A percentile compares a stretch with the other conserved stretches of the same genome.
Conservation (phyloP, 2,329 filamentous ascomycete genomes). For the Penicillium sp. region DNA sequence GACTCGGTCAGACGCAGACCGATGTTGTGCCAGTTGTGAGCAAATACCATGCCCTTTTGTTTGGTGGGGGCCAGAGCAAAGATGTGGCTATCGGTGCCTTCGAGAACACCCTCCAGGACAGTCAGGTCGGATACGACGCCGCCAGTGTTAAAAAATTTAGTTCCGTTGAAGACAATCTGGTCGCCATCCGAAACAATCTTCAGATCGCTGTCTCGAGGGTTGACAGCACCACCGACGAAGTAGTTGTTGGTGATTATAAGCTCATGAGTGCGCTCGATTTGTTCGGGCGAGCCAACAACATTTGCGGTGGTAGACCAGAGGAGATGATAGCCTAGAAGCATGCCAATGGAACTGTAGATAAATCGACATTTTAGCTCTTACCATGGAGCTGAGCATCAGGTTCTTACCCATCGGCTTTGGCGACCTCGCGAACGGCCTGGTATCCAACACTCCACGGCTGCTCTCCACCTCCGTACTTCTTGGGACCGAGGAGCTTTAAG, state of each 20-base stretch:
- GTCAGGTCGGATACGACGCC: constrained; percentile 65
- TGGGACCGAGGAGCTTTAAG: constrained; percentile 51
- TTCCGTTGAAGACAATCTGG: constrained; percentile 58
- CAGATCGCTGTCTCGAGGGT: constrained; percentile 62
- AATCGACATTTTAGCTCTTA: neutral
- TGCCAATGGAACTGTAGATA: constrained; percentile 54
- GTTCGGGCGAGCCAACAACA: constrained; percentile 59
- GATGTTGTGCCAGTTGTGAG: constrained; percentile 64
- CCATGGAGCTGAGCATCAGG: neutral
- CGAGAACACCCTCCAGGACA: constrained; percentile 62
- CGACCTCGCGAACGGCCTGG: constrained; percentile 60
- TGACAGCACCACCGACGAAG: constrained; percentile 65
- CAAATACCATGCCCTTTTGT: constrained; percentile 55
- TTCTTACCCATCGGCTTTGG: constrained; percentile 61
- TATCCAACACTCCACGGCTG: constrained; percentile 57
- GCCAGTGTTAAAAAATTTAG: constrained; percentile 67
- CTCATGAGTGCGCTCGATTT: constrained; percentile 57
- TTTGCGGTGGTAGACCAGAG: constrained; percentile 63
- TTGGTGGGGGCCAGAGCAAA: constrained; percentile 60
- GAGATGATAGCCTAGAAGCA: constrained; percentile 65
- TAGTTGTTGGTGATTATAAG: constrained; percentile 63
- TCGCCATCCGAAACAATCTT: constrained; percentile 56
- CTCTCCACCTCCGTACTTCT: constrained; percentile 53
- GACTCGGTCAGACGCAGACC: constrained; percentile 64
- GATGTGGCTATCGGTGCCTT: constrained; percentile 59